phyloP scores from a whole-genome alignment of 257 asterid genomes.

The Pogostemon cablin region DNA sequence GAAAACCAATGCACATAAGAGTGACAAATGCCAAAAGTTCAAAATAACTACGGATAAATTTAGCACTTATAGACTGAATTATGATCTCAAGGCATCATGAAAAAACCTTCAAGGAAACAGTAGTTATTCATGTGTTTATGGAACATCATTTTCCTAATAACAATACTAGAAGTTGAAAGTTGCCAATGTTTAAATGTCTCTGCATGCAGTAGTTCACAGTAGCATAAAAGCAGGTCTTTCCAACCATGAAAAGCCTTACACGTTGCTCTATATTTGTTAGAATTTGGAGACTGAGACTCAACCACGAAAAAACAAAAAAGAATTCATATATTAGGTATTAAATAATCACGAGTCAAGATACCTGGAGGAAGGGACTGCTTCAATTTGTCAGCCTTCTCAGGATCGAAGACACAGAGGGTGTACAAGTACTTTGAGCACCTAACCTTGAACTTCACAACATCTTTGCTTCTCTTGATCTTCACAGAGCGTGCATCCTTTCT shows the following conservation, averaged over 20 bases:
- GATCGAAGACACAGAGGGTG: conserved; percentile 56
- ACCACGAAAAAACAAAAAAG: neutral
- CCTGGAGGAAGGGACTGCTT: conserved; percentile 70
- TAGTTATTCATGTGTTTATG: no score
- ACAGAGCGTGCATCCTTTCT: conserved; percentile 61
- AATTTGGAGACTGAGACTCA: neutral
- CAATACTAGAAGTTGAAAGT: neutral
- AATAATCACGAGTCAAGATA: conserved; percentile 14
- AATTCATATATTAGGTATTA: neutral
- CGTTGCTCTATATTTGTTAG: neutral
- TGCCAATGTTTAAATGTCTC: neutral
- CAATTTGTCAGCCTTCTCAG: conserved; percentile 55
- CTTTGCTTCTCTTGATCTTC: conserved; percentile 59
- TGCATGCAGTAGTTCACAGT: neutral
- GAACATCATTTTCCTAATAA: neutral
- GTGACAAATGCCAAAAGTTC: no score
- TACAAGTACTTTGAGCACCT: conserved; percentile 61
- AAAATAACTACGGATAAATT: neutral
- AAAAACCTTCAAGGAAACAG: neutral
- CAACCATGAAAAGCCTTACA: neutral
- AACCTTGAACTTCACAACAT: conserved; percentile 61
- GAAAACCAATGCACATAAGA: neutral
- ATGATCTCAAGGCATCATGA: neutral
- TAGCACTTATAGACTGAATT: neutral
- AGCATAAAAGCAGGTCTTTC: neutral